Base-by-base conservation (phyloP, 1,139 yeast genomes). In the Hyphopichia wangnamkhiaoensis region DNA sequence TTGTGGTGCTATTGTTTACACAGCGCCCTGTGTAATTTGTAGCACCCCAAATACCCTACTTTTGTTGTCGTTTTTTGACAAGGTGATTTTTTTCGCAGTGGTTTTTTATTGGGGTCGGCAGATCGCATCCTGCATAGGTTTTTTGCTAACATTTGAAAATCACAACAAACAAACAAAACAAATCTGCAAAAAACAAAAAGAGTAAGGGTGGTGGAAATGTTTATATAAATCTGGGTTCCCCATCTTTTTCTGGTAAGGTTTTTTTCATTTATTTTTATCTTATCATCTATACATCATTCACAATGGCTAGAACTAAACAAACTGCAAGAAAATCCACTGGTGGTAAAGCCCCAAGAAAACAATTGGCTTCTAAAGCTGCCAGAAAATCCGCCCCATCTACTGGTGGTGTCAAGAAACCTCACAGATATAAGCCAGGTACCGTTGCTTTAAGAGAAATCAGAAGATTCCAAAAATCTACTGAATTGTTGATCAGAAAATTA, bases 341-440 rank as follows among this genome's bases (percentile, higher is more conserved):
- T 84, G 98, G 98, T 79, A 91, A 91, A 75, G 97, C 97, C 53
- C 98, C 98, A 81, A 88, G 98, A 85, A 91, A 91, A 80, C 96
- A 90, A 78, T 82, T 91, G 66, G 97, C 98, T 63, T 90, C 97
- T 56, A 91, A 91, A 86, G 97, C 96, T 61, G 97, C 98, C 59
- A 86, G 98, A 83, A 91, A 91, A 77, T 90, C 98, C 44, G 97
- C 97, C 46, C 93, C 95, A 78, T 79, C 96, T 52, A 83, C 96
- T 53, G 97, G 97, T 71, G 98, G 97, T 84, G 97, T 91, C 70
- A 91, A 91, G 91, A 91, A 91, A 82, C 97, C 97, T 58, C 98
- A 91, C 89, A 89, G 98, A 86, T 91, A 90, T 80, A 91, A 90
- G 93, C 98, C 98, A 72, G 98, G 98, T 90, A 91, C 97, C 65